Evolutionary conservation across 2,329 filamentous ascomycete genomes (phyloP).

Genomic region (Aureobasidium sp.): DNA sequence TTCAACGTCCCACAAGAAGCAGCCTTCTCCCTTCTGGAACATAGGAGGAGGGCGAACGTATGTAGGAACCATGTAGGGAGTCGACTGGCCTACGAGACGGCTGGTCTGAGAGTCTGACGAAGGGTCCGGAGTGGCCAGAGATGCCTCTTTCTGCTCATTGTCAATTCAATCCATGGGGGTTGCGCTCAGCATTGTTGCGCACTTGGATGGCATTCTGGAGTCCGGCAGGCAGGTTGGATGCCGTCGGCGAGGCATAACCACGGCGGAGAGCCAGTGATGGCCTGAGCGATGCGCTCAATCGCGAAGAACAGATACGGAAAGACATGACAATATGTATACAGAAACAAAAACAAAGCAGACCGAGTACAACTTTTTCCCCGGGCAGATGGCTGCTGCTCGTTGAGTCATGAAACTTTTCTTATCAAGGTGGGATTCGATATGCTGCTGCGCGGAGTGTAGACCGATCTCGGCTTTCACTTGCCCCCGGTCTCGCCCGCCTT

Average conservation of each 20-base stretch:
- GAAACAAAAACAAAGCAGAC: neutral
- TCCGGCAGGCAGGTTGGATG: slow-evolving; percentile 36
- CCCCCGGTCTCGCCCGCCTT: neutral
- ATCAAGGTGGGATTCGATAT: slow-evolving; percentile 2
- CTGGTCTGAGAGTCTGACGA: slow-evolving; percentile 65
- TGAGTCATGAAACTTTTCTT: slow-evolving; percentile 12
- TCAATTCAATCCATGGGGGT: slow-evolving; percentile 16
- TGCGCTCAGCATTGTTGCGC: slow-evolving; percentile 8
- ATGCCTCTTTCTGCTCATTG: slow-evolving; percentile 37
- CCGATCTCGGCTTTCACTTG: neutral
- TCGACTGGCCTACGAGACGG: slow-evolving; percentile 65
- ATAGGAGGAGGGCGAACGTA: slow-evolving; percentile 86
- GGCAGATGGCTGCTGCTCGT: neutral
- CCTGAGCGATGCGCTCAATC: slow-evolving; percentile 20
- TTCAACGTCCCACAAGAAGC: slow-evolving; percentile 84
- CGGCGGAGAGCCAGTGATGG: slow-evolving; percentile 18
- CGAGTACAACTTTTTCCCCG: neutral
- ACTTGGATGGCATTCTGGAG: slow-evolving; percentile 37
- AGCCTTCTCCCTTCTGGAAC: slow-evolving; percentile 81
- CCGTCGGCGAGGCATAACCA: slow-evolving; percentile 33
- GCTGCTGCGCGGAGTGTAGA: neutral
- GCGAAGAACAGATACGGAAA: slow-evolving; percentile 21
- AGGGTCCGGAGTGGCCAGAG: slow-evolving; percentile 64
- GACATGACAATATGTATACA: slow-evolving; percentile 18
- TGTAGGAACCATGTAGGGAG: slow-evolving; percentile 89